Base-by-base conservation (phyloP, 768 basidiomycete genomes). In the Panaeolus cyanescens region DNA sequence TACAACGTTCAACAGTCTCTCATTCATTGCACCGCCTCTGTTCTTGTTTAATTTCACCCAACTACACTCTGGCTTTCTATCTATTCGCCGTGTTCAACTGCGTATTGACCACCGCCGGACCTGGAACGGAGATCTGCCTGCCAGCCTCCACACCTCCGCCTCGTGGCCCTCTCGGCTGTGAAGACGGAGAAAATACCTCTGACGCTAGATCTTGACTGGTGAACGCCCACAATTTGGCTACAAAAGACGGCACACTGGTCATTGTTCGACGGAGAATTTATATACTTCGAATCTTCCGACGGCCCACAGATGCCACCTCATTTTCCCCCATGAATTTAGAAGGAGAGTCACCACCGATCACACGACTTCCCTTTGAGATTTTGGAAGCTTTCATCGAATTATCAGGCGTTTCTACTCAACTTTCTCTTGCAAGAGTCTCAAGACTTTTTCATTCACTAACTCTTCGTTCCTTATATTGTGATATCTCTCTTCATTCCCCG, bases 331-430 rank as follows among this genome's bases (percentile, higher is more conserved):
- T 67, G 67, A 67, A 63, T 60, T 57, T 63, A 57, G 62, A 57
- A 37, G 64, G 59, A 55, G 58, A 50, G 45, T 50, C 33, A 56
- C 61, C 64, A 53, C 58, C 56, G 53, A 70, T 70, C 57, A 59
- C 59, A 28, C 62, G 67, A 55, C 71, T 80, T 64, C 77, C 79
- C 7, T 42, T 72, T 50, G 79, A 80, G 59, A 68, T 77, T 28
- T 62, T 77, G 53, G 72, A 78, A 61, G 64, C 71, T 62, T 73
- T 77, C 58, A 69, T 75, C 54, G 69, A 71, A 30, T 64, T 70
- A 50, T 70, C 72, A 6, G 65, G 72, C 32, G 59, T 68, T 32
- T 58, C 67, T 28, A 60, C 68, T 3, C 74, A 74, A 33, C 72
- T 76, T 3, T 68, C 74, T 1, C 70, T 78, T 33, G 72, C 68